Evolutionary conservation across 495 filamentous ascomycete genomes (phyloP).

Genomic region (Penicillium goetzii): DNA sequence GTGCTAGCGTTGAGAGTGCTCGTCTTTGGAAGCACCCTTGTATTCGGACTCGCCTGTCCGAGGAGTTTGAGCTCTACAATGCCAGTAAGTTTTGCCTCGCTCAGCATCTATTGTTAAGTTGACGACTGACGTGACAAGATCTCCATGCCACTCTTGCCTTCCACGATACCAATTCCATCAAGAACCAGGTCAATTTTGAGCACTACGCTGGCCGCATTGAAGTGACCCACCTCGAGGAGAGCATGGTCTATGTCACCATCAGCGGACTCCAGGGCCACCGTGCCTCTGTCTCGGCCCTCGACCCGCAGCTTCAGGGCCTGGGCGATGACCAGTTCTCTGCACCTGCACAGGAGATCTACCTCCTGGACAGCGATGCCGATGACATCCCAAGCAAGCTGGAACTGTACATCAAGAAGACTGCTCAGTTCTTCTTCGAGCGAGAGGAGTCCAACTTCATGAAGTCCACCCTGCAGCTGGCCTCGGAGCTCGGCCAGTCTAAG

Average conservation of each 20-base stretch:
- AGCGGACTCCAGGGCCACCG: constrained; percentile 53
- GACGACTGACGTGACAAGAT: constrained; percentile 33
- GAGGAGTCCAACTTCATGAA: constrained; percentile 72
- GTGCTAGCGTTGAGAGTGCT: constrained; percentile 73
- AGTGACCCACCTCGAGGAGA: constrained; percentile 68
- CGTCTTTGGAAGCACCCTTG: constrained; percentile 82
- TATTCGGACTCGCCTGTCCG: constrained; percentile 72
- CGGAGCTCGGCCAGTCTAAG: constrained; percentile 55
- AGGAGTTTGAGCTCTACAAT: constrained; percentile 73
- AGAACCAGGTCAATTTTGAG: constrained; percentile 58
- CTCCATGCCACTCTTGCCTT: constrained; percentile 71
- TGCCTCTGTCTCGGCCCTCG: constrained; percentile 49
- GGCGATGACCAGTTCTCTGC: constrained; percentile 50
- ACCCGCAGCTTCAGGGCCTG: constrained; percentile 58
- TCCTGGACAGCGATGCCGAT: constrained; percentile 69
- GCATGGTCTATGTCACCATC: constrained; percentile 54
- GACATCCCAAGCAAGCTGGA: constrained; percentile 70
- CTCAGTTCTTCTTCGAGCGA: constrained; percentile 62
- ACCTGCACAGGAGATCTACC: constrained; percentile 50
- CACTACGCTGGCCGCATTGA: constrained; percentile 65
- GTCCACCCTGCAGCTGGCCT: constrained; percentile 64
- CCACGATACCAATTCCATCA: constrained; percentile 63
- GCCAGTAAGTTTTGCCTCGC: constrained; percentile 50
- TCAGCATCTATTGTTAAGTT: constrained; percentile 22
- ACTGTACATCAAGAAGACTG: constrained; percentile 67